These are phyloP conservation scores for Syzygium oleosum DNA, from an alignment of 345 rosid species.

Conservation along the genomic window DNA sequence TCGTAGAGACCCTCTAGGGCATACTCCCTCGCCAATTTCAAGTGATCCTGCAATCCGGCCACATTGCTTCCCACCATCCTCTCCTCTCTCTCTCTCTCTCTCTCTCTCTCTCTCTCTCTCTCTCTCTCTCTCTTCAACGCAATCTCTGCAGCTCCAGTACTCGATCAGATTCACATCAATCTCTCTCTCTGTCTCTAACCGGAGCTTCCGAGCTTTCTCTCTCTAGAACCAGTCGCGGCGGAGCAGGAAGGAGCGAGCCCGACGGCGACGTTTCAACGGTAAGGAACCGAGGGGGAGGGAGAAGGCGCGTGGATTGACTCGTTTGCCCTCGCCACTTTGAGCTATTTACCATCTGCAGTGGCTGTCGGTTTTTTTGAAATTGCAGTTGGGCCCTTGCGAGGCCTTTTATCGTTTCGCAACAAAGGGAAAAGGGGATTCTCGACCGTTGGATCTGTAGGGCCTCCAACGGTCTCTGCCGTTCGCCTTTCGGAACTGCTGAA, in stretches of 20 bases:
- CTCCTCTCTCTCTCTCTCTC: neutral
- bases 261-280: constrained; percentile 54
- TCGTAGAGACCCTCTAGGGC: constrained; percentile 95
- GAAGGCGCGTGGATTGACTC: constrained; percentile 2
- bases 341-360: neutral
- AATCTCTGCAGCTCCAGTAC: neutral
- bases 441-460: constrained; percentile 2
- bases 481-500: neutral
- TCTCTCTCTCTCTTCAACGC: neutral
- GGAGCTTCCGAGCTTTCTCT: neutral
- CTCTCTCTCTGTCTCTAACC: neutral
- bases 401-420: neutral
- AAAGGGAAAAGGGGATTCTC: neutral
- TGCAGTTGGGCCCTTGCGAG: neutral
- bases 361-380: neutral
- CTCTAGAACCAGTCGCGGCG: neutral
- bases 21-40: constrained; percentile 91
- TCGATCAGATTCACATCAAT: neutral
- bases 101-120: constrained; percentile 1
- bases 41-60: constrained; percentile 92
- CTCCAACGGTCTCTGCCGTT: neutral
- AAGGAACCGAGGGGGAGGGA: neutral
- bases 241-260: constrained; percentile 4
- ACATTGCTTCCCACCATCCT: constrained; percentile 7
- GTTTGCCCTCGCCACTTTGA: neutral